Conservation (phyloP, 495 filamentous ascomycete species). For the Daldinia vernicosa region DNA sequence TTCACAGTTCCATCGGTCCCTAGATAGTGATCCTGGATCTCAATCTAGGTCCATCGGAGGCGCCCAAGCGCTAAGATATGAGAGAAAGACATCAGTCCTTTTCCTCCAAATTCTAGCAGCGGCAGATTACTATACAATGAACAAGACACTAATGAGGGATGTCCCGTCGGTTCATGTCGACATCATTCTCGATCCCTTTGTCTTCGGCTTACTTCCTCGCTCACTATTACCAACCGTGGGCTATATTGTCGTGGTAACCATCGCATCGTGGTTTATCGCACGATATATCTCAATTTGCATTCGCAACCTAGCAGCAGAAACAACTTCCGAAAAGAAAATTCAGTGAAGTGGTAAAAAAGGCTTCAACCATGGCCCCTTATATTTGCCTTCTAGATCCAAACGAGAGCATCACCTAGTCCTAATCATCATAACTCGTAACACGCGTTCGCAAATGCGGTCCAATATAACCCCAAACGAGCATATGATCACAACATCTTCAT, state of each 20-base stretch:
- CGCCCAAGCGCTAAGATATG: slow-evolving; percentile 11
- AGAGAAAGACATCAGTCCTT: slow-evolving; percentile 65
- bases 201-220: slow-evolving; percentile 74
- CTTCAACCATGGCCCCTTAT: slow-evolving; percentile 28
- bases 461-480: background rate
- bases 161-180: slow-evolving; percentile 82
- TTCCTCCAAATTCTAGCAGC: slow-evolving; percentile 79
- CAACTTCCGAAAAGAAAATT: slow-evolving; percentile 44
- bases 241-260: slow-evolving; percentile 66
- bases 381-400: slow-evolving; percentile 42
- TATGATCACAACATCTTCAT: slow-evolving; percentile 14
- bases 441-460: slow-evolving; percentile 5
- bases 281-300: slow-evolving; percentile 51
- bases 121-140: slow-evolving; percentile 82
- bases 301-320: slow-evolving; percentile 34
- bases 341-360: slow-evolving; percentile 46
- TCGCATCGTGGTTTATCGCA: slow-evolving; percentile 59
- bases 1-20: slow-evolving; percentile 61
- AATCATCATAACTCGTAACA: slow-evolving; percentile 40
- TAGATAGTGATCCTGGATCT: slow-evolving; percentile 9
- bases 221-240: slow-evolving; percentile 72
- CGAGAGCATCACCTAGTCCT: slow-evolving; percentile 33
- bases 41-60: slow-evolving; percentile 9
- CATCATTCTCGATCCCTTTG: slow-evolving; percentile 88
- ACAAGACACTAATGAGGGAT: slow-evolving; percentile 76